These are phyloP conservation scores for Aspergillus novofumigatus DNA, from an alignment of 2,329 filamentous ascomycete genomes.

Conservation along the genomic window DNA sequence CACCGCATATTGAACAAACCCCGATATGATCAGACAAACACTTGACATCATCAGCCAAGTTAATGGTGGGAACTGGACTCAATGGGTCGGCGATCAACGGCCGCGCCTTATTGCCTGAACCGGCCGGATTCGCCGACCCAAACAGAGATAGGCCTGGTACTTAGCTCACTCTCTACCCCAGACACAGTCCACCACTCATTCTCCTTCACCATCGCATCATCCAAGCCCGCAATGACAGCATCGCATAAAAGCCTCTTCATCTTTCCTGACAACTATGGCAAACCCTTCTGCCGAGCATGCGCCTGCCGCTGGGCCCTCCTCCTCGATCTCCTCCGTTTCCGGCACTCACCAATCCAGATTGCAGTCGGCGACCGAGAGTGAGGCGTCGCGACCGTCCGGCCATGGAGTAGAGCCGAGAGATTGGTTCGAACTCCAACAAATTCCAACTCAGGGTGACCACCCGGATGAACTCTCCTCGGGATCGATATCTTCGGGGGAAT, in stretches of 20 bases:
- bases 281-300: neutral
- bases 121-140: neutral
- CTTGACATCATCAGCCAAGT: neutral
- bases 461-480: conserved; percentile 17
- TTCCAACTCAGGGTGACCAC: conserved; percentile 26
- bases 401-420: conserved; percentile 4
- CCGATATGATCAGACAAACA: neutral
- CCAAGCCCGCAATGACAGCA: neutral
- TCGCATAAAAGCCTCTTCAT: neutral
- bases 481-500: conserved; percentile 34
- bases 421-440: conserved; percentile 26
- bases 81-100: neutral
- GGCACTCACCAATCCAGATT: neutral
- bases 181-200: neutral
- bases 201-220: neutral
- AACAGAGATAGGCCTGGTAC: neutral
- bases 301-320: neutral
- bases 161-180: neutral
- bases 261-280: neutral
- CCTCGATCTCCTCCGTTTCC: neutral
- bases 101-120: neutral
- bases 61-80: neutral
- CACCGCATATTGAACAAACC: neutral
- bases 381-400: neutral
- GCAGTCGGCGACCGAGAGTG: neutral